phyloP scores from a whole-genome alignment of 2,329 filamentous ascomycete species.

The Ploettnerulaceae sp. region DNA sequence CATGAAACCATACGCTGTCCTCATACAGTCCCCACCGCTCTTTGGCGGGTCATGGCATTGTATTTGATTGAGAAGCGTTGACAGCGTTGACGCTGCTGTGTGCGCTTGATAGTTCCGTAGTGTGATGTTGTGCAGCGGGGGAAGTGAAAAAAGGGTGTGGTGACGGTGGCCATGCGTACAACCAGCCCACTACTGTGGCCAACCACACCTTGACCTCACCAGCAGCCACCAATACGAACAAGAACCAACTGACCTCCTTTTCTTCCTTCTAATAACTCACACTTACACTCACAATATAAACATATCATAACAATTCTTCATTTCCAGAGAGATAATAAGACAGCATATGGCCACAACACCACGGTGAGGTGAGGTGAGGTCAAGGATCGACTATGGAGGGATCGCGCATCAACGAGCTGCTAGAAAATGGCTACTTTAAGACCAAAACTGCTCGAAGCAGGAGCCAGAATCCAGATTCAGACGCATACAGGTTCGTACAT shows the following conservation, averaged over 20 bases:
- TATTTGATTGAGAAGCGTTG: conserved; percentile 1
- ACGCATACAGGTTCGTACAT: no score
- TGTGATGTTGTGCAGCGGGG: neutral
- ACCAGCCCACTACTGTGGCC: neutral
- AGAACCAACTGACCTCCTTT: conserved; percentile 3
- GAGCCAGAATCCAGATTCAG: conserved; percentile 36
- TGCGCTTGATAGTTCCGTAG: conserved; percentile 8
- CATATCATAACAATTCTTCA: no score
- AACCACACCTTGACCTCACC: conserved; percentile 2
- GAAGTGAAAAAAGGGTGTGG: no score
- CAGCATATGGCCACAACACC: conserved; percentile 10
- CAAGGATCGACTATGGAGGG: conserved; percentile 23
- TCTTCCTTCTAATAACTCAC: conserved; percentile 2
- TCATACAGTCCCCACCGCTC: conserved; percentile 20
- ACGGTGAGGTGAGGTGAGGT: conserved; percentile 4
- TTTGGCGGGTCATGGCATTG: conserved; percentile 17
- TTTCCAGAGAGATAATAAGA: no score
- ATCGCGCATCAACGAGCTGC: conserved; percentile 26
- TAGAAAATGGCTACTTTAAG: conserved; percentile 48
- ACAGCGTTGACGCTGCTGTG: neutral
- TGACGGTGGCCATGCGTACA: no score
- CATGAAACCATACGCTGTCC: neutral
- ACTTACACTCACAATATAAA: no score
- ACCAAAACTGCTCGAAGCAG: conserved; percentile 40
- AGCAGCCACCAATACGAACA: conserved; percentile 12